Percentiles rank a stretch among this genome's conserved stretches.
phyloP scores from a whole-genome alignment of 2,329 filamentous ascomycete species.

The Venturia asperata region DNA sequence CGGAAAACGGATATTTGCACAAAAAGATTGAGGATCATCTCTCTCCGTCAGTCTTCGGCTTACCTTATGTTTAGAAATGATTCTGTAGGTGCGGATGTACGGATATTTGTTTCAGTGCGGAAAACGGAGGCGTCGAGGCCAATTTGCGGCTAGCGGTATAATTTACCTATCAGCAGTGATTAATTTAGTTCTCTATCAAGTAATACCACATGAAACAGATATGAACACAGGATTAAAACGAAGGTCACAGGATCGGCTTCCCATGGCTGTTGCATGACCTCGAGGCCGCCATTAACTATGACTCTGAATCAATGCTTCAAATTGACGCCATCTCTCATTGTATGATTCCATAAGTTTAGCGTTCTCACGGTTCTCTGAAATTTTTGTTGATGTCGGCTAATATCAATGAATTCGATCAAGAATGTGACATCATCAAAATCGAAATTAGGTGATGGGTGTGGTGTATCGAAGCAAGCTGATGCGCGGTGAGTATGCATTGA shows the following conservation, averaged over 20 bases:
- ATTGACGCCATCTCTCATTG: background rate
- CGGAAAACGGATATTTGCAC: background rate
- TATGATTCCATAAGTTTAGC: background rate
- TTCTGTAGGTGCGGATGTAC: background rate
- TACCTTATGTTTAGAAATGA: background rate
- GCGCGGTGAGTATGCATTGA: background rate
- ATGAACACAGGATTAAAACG: background rate
- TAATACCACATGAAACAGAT: background rate
- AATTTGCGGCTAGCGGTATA: background rate
- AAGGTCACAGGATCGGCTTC: no score
- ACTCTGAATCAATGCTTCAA: no score
- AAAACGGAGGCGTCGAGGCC: background rate
- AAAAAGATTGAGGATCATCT: background rate
- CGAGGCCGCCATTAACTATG: no score
- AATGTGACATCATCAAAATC: background rate
- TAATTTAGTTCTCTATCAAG: background rate
- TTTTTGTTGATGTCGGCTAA: background rate
- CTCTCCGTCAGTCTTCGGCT: background rate
- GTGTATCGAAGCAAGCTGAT: background rate
- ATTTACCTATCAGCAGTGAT: background rate
- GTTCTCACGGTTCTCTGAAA: background rate
- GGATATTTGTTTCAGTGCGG: background rate
- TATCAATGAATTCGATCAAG: background rate
- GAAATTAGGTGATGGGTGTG: background rate
- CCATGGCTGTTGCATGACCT: no score